Conservation (phyloP, 352 stramenopile genomes). For the Pythium graminicola region DNA sequence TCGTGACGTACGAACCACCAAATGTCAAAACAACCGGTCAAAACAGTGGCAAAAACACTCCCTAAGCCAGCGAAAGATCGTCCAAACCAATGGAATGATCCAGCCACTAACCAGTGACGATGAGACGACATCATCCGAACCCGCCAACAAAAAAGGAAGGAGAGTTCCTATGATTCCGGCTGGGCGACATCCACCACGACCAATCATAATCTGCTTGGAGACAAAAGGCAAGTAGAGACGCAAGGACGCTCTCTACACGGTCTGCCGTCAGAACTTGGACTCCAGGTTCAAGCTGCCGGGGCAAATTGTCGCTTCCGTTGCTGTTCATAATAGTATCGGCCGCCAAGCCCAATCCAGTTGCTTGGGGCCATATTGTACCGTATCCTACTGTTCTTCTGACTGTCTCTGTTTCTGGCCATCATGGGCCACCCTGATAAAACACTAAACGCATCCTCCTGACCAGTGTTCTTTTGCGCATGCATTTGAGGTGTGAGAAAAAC, state of each 20-base stretch:
- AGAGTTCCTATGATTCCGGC: background rate
- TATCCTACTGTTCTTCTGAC: too few relatives aligned
- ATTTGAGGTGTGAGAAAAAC: too few relatives aligned
- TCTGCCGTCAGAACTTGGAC: too few relatives aligned
- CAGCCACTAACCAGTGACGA: constrained; percentile 5
- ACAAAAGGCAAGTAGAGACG: background rate
- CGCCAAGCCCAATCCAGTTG: too few relatives aligned
- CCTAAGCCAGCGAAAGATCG: constrained; percentile 1
- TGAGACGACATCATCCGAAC: constrained; percentile 1
- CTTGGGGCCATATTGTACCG: too few relatives aligned
- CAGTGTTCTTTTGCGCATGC: too few relatives aligned
- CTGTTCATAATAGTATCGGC: too few relatives aligned
- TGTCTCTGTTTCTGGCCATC: too few relatives aligned
- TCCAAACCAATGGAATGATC: background rate
- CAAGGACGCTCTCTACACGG: constrained; percentile 2
- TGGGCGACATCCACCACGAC: constrained; percentile 6
- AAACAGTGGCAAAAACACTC: background rate
- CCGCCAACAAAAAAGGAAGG: constrained; percentile 2
- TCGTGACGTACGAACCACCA: constrained; percentile 2
- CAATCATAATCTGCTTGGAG: background rate
- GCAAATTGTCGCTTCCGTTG: too few relatives aligned
- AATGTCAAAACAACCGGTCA: background rate
- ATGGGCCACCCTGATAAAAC: too few relatives aligned
- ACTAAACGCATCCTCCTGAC: too few relatives aligned
- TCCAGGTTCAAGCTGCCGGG: background rate